Base-by-base conservation (phyloP, 805 yeast genomes). In the Sugiyamaella americana region DNA sequence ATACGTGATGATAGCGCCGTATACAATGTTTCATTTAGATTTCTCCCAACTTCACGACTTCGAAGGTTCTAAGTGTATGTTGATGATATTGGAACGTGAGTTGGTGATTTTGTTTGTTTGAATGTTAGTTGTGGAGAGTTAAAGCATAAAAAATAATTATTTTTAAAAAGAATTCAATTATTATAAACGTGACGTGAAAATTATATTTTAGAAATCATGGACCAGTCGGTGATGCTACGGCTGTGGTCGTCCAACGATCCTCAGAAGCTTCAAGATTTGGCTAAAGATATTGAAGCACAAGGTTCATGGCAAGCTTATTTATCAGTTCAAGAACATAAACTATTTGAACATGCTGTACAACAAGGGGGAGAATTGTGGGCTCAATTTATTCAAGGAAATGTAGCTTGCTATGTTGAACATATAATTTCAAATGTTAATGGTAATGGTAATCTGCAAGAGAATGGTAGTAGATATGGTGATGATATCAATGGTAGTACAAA, bases 291-390 rank as follows among this genome's bases (percentile, higher is more conserved):
- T 21, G 59, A 59, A 24, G 43, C 49, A 23, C 56, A 58, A 17
- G 64, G 54, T 24, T 43, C 52, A 18, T 66, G 68, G 68, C 51
- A 58, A 37, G 64, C 70, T 36, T 68, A 63, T 43, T 54, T 70
- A 32, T 56, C 65, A 17, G 55, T 59, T 5, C 62, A 58, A 34
- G 74, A 70, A 49, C 71, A 69, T 45, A 59, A 57, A 24, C 44
- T 68, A 20, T 65, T 67, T 40, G 54, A 52, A 36, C 48, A 51
- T 24, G 70, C 65, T 1, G 43, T 68, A 37, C 49, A 51, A 5
- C 51, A 48, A 18, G 65, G 64, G 22, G 62, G 53, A 16, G 58
- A 54, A 17, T 48, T 56, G 11, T 68, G 72, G 72, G 40, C 47
- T 11, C 52, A 45, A 44, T 64, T 68, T 45, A 45, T 65, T 30